A percentile compares a stretch with the other conserved stretches of the same genome.
Conservation (phyloP, 2,329 filamentous ascomycete species). For the Bipolaris bicolor region DNA sequence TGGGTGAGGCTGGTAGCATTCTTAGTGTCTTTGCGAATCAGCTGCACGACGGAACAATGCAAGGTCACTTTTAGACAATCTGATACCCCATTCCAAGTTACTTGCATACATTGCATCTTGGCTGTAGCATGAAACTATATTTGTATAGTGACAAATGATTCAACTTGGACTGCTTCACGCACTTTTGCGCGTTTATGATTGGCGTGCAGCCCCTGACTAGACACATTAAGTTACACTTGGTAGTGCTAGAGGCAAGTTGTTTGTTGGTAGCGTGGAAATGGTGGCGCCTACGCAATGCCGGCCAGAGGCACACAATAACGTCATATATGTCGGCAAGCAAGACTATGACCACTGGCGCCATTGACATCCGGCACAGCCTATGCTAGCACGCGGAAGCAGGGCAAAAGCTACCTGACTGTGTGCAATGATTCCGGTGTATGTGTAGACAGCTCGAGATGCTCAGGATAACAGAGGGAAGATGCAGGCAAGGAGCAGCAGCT, state of each 20-base stretch:
- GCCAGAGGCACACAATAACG: slow-evolving; percentile 19
- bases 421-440: neutral
- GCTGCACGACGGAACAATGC: slow-evolving; percentile 23
- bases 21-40: slow-evolving; percentile 39
- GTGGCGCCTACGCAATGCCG: slow-evolving; percentile 9
- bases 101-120: neutral
- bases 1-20: slow-evolving; percentile 44
- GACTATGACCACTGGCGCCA: slow-evolving; percentile 22
- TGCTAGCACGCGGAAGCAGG: neutral
- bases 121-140: slow-evolving; percentile 1
- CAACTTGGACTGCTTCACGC: neutral
- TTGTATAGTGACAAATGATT: neutral
- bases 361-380: neutral
- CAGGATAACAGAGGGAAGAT: neutral
- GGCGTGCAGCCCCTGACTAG: neutral
- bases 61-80: slow-evolving; percentile 18
- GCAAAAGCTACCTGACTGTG: neutral
- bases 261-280: slow-evolving; percentile 19
- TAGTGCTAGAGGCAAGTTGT: neutral
- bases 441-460: neutral
- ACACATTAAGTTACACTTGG: neutral
- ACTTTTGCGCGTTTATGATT: neutral
- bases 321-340: slow-evolving; percentile 19
- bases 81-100: slow-evolving; percentile 4
- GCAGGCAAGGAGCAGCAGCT: neutral